A percentile compares a stretch with the other conserved stretches of the same genome.
phyloP scores from a whole-genome alignment of 2,329 filamentous ascomycete species.

The Bipolaris sorokiniana region DNA sequence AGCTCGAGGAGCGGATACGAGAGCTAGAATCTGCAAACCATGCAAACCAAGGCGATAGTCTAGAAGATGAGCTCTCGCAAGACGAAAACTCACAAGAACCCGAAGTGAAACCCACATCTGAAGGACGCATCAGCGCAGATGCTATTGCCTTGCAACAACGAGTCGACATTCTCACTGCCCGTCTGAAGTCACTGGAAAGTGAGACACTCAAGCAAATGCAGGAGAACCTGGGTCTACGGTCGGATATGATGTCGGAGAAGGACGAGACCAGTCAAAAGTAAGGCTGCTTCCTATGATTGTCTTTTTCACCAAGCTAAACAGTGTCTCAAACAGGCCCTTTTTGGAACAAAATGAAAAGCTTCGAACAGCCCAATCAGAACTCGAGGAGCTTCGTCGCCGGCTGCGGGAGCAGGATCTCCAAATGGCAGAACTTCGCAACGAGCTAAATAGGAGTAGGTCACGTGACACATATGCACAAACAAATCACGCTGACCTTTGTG shows the following conservation, averaged over 20 bases:
- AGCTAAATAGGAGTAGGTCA: conserved; percentile 43
- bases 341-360: conserved; percentile 50
- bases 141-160: conserved; percentile 49
- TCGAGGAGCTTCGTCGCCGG: conserved; percentile 44
- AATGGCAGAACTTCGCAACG: conserved; percentile 45
- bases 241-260: conserved; percentile 46
- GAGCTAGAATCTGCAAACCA: conserved; percentile 49
- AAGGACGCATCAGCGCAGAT: conserved; percentile 40
- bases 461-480: neutral
- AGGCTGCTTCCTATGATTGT: neutral
- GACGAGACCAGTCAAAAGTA: conserved; percentile 46
- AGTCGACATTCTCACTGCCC: conserved; percentile 47
- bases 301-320: neutral
- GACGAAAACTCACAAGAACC: conserved; percentile 40
- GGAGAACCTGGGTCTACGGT: conserved; percentile 48
- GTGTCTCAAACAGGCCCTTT: conserved; percentile 35
- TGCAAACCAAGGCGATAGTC: conserved; percentile 37
- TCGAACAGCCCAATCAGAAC: conserved; percentile 42
- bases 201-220: conserved; percentile 52
- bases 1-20: conserved; percentile 54
- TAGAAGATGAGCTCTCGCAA: conserved; percentile 51
- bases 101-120: conserved; percentile 20
- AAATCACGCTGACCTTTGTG: conserved; percentile 3
- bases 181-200: conserved; percentile 47
- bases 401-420: conserved; percentile 46